Evolutionary conservation across 192 early-diverging fungal species (phyloP).

Genomic region (Entomortierella chlamydospora): DNA sequence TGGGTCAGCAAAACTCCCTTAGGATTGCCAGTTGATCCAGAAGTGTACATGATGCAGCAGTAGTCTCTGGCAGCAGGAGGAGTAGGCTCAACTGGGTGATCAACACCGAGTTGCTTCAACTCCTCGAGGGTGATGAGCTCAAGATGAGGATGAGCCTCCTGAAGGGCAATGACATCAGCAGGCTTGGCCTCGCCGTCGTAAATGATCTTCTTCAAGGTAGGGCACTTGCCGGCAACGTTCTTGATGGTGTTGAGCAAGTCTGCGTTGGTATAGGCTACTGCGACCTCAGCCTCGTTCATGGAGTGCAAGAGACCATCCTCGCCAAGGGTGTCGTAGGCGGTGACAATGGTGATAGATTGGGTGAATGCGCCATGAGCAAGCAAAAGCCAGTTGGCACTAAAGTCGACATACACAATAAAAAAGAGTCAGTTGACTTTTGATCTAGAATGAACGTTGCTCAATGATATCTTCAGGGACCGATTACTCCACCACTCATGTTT

Average conservation of each 20-base stretch:
- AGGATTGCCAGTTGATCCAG: slow-evolving; percentile 92
- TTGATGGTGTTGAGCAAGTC: slow-evolving; percentile 74
- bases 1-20: slow-evolving; percentile 93
- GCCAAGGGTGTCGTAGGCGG: slow-evolving; percentile 88
- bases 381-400: slow-evolving; percentile 72
- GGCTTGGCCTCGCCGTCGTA: slow-evolving; percentile 74
- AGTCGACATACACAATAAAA: background rate
- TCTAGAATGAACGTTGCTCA: background rate
- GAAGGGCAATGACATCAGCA: slow-evolving; percentile 59
- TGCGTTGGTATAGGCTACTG: slow-evolving; percentile 77
- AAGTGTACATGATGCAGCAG: slow-evolving; percentile 91
- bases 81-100: slow-evolving; percentile 68
- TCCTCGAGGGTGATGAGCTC: slow-evolving; percentile 75
- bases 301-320: slow-evolving; percentile 87
- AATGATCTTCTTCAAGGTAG: slow-evolving; percentile 73
- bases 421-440: background rate
- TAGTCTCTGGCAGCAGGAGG: slow-evolving; percentile 79
- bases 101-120: slow-evolving; percentile 71
- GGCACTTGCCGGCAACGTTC: slow-evolving; percentile 70
- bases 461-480: background rate
- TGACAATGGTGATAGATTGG: slow-evolving; percentile 81
- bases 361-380: slow-evolving; percentile 72
- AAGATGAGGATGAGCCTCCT: slow-evolving; percentile 49
- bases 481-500: background rate
- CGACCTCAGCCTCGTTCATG: slow-evolving; percentile 83